Evolutionary conservation across 179 eudicot genomes (phyloP), one percentile per base, ranked within the genome.

Genomic region (Actinidia polygama): DNA sequence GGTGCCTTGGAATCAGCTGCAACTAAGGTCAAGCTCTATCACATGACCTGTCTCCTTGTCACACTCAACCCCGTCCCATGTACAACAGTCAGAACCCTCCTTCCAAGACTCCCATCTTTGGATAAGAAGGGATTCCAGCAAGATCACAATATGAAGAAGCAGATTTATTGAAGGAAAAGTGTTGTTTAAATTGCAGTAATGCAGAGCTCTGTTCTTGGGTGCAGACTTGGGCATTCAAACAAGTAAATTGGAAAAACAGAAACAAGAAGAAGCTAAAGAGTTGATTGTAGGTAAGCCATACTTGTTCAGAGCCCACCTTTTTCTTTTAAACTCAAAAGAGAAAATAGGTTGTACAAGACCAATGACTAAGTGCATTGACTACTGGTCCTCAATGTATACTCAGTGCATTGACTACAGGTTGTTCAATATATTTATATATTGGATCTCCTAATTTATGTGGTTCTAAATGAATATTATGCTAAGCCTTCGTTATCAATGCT

Each of bases 1-100:
- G 12, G 49, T 57, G 1, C 88, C 88, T 0, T 19, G 47, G 50
- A 89, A 82, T 58, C 62, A 61, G 67, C 81, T 61, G 19, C 81
- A 82, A 23, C 82, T 74, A 2, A 87, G 88, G 70, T 87, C 87
- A 24, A 89, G 82, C 19, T 5, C 30, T 8, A 63, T 63, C 26
- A 87, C 87, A 64, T 84, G 83, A 66, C 88, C 84, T 0, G 79
- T 72, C 30, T n/a, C n/a, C n/a, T 66, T 8, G 44, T 83, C 84
- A 53, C 91, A 89, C 11, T 71, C 71, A 7, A 89, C 77, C 53
- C 91, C 91, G 7, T 85, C 83, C 89, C 91, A 89, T 0, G 11
- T 53, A 46, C 89, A 89, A 69, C 85, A 87, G 55, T 86, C 73
- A 7, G 70, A 9, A 30, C 71, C 49, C 66, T 19, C 49, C 4